Conservation (phyloP, 495 filamentous ascomycete genomes). For the Neurospora sp. region DNA sequence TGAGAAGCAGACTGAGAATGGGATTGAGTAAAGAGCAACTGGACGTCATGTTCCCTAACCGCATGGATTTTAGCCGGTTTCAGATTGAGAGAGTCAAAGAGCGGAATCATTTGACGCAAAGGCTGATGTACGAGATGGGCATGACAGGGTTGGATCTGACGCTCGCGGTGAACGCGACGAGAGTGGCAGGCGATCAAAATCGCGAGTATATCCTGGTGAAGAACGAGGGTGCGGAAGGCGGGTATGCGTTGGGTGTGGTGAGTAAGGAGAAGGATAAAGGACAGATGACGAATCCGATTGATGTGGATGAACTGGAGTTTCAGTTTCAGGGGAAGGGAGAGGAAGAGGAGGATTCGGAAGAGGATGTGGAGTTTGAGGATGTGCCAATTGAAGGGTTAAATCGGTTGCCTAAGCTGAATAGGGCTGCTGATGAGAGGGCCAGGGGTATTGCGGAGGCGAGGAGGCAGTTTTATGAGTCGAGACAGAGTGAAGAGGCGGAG, state of each 20-base stretch:
- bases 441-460: not conserved
- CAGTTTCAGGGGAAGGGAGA: slow-evolving; percentile 46
- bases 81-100: slow-evolving; percentile 91
- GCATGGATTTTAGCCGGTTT: slow-evolving; percentile 95
- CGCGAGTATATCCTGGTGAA: slow-evolving; percentile 94
- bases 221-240: slow-evolving; percentile 87
- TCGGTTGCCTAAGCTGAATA: slow-evolving; percentile 56
- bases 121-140: slow-evolving; percentile 88
- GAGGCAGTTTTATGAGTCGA: slow-evolving; percentile 2
- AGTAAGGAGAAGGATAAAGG: slow-evolving; percentile 67
- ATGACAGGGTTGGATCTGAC: slow-evolving; percentile 69
- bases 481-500: not conserved
- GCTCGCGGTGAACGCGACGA: slow-evolving; percentile 43
- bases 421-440: slow-evolving; percentile 7
- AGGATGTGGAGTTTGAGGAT: slow-evolving; percentile 80
- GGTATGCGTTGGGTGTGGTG: slow-evolving; percentile 94
- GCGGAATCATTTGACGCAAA: slow-evolving; percentile 89
- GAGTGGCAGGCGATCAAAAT: slow-evolving; percentile 82
- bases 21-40: slow-evolving; percentile 93
- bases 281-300: slow-evolving; percentile 71
- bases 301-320: slow-evolving; percentile 66
- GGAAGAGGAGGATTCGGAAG: slow-evolving; percentile 44
- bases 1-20: slow-evolving; percentile 84
- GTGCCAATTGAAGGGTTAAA: slow-evolving; percentile 93
- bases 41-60: slow-evolving; percentile 89